A percentile compares a stretch with the other conserved stretches of the same genome.
These are phyloP conservation scores for Pseudocercospora cruenta DNA, from an alignment of 2,329 filamentous ascomycete species.

Conservation along the genomic window DNA sequence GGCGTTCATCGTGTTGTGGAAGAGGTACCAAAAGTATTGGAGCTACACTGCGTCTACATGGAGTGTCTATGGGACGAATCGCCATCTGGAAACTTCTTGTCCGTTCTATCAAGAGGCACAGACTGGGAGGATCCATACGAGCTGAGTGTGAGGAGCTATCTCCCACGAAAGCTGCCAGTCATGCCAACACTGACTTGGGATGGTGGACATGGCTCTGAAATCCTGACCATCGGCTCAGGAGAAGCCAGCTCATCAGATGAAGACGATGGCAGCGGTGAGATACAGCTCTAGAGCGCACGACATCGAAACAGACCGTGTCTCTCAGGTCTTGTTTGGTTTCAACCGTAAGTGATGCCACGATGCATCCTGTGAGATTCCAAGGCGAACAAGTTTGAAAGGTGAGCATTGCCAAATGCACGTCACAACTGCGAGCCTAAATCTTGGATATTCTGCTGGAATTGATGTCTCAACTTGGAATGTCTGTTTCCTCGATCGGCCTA, in stretches of 20 bases:
- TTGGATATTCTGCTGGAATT: not conserved
- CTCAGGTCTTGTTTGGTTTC: too few relatives aligned
- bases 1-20: slow-evolving; percentile 22
- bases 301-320: too few relatives aligned
- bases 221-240: not conserved
- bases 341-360: too few relatives aligned
- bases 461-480: not conserved
- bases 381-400: not conserved
- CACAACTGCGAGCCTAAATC: not conserved
- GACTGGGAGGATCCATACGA: slow-evolving; percentile 20
- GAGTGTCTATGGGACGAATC: slow-evolving; percentile 30
- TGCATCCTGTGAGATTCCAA: too few relatives aligned
- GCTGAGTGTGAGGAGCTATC: slow-evolving; percentile 21
- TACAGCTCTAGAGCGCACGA: too few relatives aligned
- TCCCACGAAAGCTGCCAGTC: slow-evolving; percentile 16
- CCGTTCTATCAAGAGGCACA: slow-evolving; percentile 23
- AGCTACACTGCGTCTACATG: slow-evolving; percentile 28
- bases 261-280: not conserved
- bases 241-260: not conserved
- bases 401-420: not conserved
- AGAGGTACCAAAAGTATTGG: slow-evolving; percentile 26
- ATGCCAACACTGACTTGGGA: slow-evolving; percentile 17
- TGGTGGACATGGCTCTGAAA: slow-evolving; percentile 12
- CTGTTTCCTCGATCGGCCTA: not conserved
- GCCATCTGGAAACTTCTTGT: slow-evolving; percentile 15